Evolutionary conservation across 805 yeast species (phyloP).

Genomic region (Candida easanensis): DNA sequence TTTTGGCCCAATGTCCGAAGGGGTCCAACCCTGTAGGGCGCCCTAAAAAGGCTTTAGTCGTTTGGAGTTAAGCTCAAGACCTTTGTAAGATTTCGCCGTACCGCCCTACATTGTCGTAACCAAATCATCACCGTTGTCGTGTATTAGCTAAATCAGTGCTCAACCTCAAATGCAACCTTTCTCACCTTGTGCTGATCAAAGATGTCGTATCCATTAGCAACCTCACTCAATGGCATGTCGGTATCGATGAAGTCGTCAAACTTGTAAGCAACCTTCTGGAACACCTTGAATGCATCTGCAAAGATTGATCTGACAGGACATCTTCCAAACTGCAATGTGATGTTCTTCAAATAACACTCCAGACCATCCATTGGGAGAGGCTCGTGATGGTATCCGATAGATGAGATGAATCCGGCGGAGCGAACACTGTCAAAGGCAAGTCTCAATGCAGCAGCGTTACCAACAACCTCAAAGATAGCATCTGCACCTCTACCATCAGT

Average conservation of each 20-base stretch:
- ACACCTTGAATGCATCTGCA: slow-evolving; percentile 47
- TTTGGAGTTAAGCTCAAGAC: too few species aligned
- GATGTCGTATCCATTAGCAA: slow-evolving; percentile 44
- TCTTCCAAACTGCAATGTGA: slow-evolving; percentile 58
- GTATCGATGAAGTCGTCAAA: slow-evolving; percentile 52
- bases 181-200: slow-evolving; percentile 54
- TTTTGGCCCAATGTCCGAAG: too few species aligned
- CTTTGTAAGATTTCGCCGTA: too few species aligned
- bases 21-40: too few species aligned
- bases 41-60: too few species aligned
- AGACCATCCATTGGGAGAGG: slow-evolving; percentile 53
- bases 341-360: slow-evolving; percentile 55
- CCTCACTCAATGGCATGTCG: slow-evolving; percentile 42
- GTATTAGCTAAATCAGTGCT: too few species aligned
- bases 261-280: slow-evolving; percentile 41
- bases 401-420: slow-evolving; percentile 54
- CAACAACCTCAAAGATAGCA: slow-evolving; percentile 59
- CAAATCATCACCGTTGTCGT: too few species aligned
- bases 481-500: slow-evolving; percentile 53
- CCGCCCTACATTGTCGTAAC: too few species aligned
- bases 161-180: slow-evolving; percentile 45
- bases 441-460: slow-evolving; percentile 48
- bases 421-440: slow-evolving; percentile 53
- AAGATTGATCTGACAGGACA: slow-evolving; percentile 61
- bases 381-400: slow-evolving; percentile 61